Conservation (phyloP, 805 yeast genomes). For the Yarrowia divulgata region DNA sequence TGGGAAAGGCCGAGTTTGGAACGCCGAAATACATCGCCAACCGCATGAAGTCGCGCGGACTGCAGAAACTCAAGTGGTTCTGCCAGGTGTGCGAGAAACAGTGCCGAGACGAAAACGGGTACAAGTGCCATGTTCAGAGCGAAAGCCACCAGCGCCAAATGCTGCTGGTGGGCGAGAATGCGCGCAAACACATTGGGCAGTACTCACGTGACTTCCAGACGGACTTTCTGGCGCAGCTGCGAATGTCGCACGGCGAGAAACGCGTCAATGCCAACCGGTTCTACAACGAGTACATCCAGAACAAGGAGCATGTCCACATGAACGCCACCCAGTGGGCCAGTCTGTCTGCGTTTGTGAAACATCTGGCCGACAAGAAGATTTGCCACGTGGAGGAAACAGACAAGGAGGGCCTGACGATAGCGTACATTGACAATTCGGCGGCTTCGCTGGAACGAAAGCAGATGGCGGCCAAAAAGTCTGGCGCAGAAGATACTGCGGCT, state of each 20-base stretch:
- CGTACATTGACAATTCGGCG: conserved; percentile 64
- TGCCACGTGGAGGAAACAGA: conserved; percentile 58
- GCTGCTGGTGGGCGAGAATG: conserved; percentile 56
- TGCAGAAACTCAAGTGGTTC: conserved; percentile 84
- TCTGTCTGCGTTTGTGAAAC: conserved; percentile 69
- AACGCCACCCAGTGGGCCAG: conserved; percentile 84
- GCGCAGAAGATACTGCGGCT: conserved; percentile 10
- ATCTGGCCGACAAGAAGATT: conserved; percentile 63
- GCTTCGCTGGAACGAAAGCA: conserved; percentile 56
- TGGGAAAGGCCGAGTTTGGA: conserved; percentile 68
- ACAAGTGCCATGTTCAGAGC: conserved; percentile 85
- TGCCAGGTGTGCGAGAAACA: conserved; percentile 92
- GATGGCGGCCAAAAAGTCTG: conserved; percentile 8
- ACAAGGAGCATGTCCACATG: conserved; percentile 86
- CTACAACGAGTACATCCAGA: conserved; percentile 87
- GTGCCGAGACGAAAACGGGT: conserved; percentile 96
- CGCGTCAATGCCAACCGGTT: conserved; percentile 79
- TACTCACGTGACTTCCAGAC: conserved; percentile 66
- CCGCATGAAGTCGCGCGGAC: conserved; percentile 80
- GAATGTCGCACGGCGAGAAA: conserved; percentile 81
- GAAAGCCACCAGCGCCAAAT: conserved; percentile 74
- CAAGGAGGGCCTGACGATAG: conserved; percentile 55
- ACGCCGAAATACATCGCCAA: conserved; percentile 76
- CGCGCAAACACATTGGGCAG: conserved; percentile 56
- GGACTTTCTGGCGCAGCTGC: conserved; percentile 69